Conservation (phyloP, 768 basidiomycete species). For the Kwoniella sp. region DNA sequence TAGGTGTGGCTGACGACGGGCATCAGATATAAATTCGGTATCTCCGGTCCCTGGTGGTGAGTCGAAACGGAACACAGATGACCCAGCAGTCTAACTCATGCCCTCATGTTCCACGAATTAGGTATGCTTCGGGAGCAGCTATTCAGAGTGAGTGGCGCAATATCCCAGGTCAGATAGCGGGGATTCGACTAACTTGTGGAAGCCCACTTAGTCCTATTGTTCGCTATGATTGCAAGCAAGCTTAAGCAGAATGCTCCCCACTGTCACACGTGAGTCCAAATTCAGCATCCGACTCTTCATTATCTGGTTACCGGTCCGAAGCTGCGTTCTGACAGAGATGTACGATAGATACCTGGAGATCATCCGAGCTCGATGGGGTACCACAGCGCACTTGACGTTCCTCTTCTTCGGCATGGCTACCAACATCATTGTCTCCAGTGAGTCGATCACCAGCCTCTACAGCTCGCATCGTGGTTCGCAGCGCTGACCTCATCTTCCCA, state of each 20-base stretch:
- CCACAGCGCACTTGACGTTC: conserved; percentile 75
- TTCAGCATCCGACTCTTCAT: background rate
- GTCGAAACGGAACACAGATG: no score
- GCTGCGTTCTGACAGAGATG: background rate
- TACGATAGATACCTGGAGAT: conserved; percentile 79
- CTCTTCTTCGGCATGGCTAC: conserved; percentile 89
- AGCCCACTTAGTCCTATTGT: conserved; percentile 68
- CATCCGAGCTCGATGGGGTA: conserved; percentile 73
- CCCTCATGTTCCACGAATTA: no score
- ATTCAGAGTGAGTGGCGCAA: conserved; percentile 65
- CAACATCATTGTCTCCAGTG: conserved; percentile 79
- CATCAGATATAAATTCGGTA: conserved; percentile 70
- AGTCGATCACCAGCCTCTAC: conserved; percentile 3
- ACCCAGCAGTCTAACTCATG: no score
- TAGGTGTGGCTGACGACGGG: background rate
- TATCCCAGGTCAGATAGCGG: background rate
- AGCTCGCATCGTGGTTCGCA: background rate
- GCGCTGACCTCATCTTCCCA: background rate
- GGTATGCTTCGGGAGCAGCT: conserved; percentile 88
- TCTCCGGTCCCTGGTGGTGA: conserved; percentile 70
- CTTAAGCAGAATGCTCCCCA: conserved; percentile 84
- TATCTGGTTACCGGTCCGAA: background rate
- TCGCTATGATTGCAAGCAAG: conserved; percentile 87
- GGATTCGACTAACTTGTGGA: background rate
- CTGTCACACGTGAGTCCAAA: conserved; percentile 43